phyloP scores from a whole-genome alignment of 2,329 filamentous ascomycete genomes.

The Verticillium isaacii region DNA sequence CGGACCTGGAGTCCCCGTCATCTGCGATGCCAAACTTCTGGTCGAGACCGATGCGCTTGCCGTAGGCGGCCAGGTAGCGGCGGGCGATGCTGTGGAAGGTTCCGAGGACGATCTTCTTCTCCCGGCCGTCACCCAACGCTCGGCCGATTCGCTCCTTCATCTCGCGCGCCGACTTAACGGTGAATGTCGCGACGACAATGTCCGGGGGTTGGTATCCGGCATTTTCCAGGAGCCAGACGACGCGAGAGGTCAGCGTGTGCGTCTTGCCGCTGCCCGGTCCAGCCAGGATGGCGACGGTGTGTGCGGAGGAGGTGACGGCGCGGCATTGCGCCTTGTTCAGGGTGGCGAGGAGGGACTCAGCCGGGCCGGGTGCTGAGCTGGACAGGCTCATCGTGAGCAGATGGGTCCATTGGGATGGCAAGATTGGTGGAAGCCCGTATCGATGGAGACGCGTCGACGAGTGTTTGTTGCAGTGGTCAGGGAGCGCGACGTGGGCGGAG shows the following conservation, averaged over 20 bases:
- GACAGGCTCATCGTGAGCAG: constrained; percentile 7
- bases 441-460: constrained; percentile 3
- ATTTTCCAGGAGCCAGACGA: constrained; percentile 79
- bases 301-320: constrained; percentile 47
- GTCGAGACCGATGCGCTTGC: constrained; percentile 74
- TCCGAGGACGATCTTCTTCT: constrained; percentile 75
- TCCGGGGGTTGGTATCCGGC: constrained; percentile 73
- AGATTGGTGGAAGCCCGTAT: neutral
- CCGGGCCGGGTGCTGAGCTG: constrained; percentile 10
- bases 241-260: constrained; percentile 87
- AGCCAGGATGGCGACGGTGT: constrained; percentile 61
- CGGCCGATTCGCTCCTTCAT: constrained; percentile 86
- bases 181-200: constrained; percentile 94
- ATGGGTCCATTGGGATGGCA: constrained; percentile 2
- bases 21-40: constrained; percentile 91
- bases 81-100: constrained; percentile 94
- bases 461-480: neutral
- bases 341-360: constrained; percentile 35
- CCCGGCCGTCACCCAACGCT: constrained; percentile 67
- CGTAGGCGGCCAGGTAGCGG: constrained; percentile 79
- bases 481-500: neutral
- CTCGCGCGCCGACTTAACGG: constrained; percentile 87
- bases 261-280: constrained; percentile 80
- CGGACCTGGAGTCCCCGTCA: constrained; percentile 70
- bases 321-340: constrained; percentile 52